Base-by-base conservation (phyloP, 2,329 filamentous ascomycete species). In the Biscogniauxia mediterranea region DNA sequence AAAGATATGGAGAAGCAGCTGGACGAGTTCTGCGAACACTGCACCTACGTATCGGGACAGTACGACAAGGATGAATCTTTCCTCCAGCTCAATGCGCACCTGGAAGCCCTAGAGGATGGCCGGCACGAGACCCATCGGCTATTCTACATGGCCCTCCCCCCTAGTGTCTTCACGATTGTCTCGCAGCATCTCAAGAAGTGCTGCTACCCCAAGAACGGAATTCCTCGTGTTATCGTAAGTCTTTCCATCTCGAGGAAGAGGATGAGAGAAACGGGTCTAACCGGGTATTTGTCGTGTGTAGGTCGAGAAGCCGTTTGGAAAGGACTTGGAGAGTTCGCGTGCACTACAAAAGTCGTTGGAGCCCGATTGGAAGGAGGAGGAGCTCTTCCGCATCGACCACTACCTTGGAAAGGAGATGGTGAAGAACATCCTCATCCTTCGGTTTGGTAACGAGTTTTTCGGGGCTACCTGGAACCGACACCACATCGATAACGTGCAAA, bases 381-480 rank as follows among this genome's bases (percentile, higher is more conserved):
- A 99, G 81, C 89, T 99, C 69, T 99, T 96, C 88, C 93, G 95
- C 75, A 99, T 99, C 73, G 95, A 99, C 78, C 95, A 99, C 82
- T 99, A 99, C 79, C 87, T 99, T 54, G 96, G 96, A 73, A 99
- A 99, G 85, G 95, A 99, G 81, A 99, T 99, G 95, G 95, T 99
- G 73, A 99, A 99, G 88, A 99, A 99, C 81, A 96, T 99, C 70
- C 85, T 99, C 68, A 97, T 99, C 70, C 86, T 99, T 69, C 88
- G 96, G 75, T 99, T 99, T 76, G 96, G 95, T 71, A 99, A 99
- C 83, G 93, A 96, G 69, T 99, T 99, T 85, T 91, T 99, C 71
- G 93, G 93, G 68, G 94, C 95, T 52, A 99, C 94, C 62, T 99
- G 95, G 95, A 99, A 98, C 84, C 88, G 95, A 70, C 93, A 97